Conservation (phyloP, 2,329 filamentous ascomycete genomes). For the Talaromyces albobiverticillius region DNA sequence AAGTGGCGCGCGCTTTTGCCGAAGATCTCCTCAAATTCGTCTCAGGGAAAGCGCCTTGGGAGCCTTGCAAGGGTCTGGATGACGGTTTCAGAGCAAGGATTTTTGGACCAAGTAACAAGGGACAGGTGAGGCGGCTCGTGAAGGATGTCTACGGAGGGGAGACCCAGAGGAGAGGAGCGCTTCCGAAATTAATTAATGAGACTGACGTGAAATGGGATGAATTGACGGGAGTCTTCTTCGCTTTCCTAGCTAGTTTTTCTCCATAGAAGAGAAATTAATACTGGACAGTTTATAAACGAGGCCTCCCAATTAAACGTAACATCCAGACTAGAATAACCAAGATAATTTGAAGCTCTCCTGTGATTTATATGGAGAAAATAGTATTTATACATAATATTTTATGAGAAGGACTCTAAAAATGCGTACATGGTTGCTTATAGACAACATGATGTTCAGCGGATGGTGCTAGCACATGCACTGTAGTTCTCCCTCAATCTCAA, state of each 20-base stretch:
- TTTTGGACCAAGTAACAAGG: conserved; percentile 24
- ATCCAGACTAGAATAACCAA: no score
- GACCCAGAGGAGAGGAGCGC: conserved; percentile 20
- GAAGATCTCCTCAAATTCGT: conserved; percentile 39
- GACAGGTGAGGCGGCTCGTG: conserved; percentile 11
- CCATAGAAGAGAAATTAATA: no score
- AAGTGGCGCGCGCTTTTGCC: conserved; percentile 33
- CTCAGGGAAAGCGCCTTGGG: conserved; percentile 34
- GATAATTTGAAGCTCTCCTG: no score
- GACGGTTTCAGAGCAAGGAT: conserved; percentile 23
- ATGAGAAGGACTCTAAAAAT: no score
- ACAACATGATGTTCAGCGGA: no score
- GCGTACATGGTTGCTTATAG: no score
- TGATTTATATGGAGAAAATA: no score
- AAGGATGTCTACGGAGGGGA: conserved; percentile 21
- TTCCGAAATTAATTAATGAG: conserved; percentile 23
- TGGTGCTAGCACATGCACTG: no score
- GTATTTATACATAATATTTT: no score
- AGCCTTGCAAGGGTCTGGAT: conserved; percentile 19
- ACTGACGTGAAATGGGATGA: conserved; percentile 22
- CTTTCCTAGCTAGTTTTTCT: not conserved
- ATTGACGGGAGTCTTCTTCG: conserved; percentile 18
- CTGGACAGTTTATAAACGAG: no score
- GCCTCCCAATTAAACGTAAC: no score
- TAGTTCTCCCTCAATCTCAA: not conserved